These are phyloP conservation scores for Beauveria sp. DNA, from an alignment of 2,329 filamentous ascomycete species.

Conservation along the genomic window DNA sequence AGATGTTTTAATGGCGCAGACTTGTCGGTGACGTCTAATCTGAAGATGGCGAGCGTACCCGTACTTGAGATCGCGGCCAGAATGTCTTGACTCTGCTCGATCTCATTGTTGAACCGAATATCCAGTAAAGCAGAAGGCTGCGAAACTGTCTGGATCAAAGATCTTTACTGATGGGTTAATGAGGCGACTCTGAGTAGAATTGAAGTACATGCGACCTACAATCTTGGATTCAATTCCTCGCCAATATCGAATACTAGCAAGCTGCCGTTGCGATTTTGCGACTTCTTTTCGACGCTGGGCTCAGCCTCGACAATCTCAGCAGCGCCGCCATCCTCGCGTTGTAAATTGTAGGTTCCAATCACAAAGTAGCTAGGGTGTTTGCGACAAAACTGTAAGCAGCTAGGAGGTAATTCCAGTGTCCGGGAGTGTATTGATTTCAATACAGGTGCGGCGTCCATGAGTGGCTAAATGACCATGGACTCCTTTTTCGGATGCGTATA, in stretches of 20 bases:
- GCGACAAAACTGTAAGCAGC: slow-evolving; percentile 70
- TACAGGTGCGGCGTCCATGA: neutral
- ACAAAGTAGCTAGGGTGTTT: slow-evolving; percentile 57
- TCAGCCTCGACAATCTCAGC: slow-evolving; percentile 17
- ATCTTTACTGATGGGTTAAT: slow-evolving; percentile 29
- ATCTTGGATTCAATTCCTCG: slow-evolving; percentile 14
- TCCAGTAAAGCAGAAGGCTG: slow-evolving; percentile 75
- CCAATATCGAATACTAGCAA: slow-evolving; percentile 56
- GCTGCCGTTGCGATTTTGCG: slow-evolving; percentile 65
- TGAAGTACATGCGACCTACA: slow-evolving; percentile 41
- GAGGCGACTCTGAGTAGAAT: neutral
- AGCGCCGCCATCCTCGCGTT: slow-evolving; percentile 34
- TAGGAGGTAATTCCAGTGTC: slow-evolving; percentile 60
- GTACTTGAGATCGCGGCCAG: slow-evolving; percentile 75
- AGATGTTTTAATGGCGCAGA: slow-evolving; percentile 31
- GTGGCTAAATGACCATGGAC: neutral
- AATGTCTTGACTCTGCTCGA: slow-evolving; percentile 36
- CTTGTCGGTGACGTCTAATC: slow-evolving; percentile 33
- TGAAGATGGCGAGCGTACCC: slow-evolving; percentile 60
- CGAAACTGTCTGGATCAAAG: slow-evolving; percentile 48
- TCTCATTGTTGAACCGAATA: slow-evolving; percentile 63
- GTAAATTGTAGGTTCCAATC: slow-evolving; percentile 77
- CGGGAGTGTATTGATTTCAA: slow-evolving; percentile 17
- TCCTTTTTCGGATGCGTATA: neutral
- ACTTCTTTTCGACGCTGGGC: slow-evolving; percentile 23